Conservation (phyloP, 805 yeast species). For the Cyberlindnera euphorbiiphila region DNA sequence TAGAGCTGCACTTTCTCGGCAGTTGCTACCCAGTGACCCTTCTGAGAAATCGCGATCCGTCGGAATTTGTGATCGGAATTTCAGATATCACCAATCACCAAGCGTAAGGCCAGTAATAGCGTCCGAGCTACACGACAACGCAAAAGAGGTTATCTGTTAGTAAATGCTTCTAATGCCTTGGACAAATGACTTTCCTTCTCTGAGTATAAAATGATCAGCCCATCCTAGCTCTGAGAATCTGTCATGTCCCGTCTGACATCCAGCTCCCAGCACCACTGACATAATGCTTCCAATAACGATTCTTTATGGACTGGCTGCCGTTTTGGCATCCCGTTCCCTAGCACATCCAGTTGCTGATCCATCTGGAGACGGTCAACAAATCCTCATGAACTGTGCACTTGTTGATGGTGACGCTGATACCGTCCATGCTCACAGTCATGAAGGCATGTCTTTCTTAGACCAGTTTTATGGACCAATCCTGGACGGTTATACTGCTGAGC, state of each 20-base stretch:
- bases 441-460: slow-evolving; percentile 34
- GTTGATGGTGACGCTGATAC: slow-evolving; percentile 5
- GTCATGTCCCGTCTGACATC: not conserved
- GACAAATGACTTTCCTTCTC: no score
- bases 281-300: slow-evolving; percentile 22
- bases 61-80: not conserved
- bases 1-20: no score
- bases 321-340: slow-evolving; percentile 8
- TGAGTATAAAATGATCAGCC: no score
- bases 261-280: not conserved
- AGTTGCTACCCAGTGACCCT: no score
- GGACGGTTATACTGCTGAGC: slow-evolving; percentile 27
- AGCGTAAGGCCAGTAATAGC: no score
- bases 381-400: slow-evolving; percentile 24
- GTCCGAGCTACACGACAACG: no score
- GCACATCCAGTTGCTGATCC: slow-evolving; percentile 26
- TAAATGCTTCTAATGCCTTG: no score
- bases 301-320: slow-evolving; percentile 16
- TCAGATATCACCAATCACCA: no score
- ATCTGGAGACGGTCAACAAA: slow-evolving; percentile 19
- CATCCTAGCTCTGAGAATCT: not conserved
- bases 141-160: no score
- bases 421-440: no score
- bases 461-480: slow-evolving; percentile 33
- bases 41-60: not conserved